phyloP scores from a whole-genome alignment of 1,284 basidiomycete genomes.

The Schizophyllum commune region DNA sequence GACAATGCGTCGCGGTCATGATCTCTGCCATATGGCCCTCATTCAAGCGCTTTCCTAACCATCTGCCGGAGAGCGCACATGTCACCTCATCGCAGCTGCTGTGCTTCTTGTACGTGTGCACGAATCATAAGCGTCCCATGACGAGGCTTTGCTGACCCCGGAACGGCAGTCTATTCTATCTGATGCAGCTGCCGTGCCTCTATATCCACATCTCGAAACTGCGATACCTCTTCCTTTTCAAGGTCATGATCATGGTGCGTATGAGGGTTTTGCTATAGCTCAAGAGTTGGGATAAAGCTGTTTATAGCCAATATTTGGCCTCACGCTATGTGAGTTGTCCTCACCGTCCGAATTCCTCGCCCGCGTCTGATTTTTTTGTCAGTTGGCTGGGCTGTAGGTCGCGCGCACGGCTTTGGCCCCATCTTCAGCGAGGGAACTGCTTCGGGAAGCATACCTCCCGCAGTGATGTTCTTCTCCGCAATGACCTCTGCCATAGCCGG shows the following conservation, averaged over 20 bases:
- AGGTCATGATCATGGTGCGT: constrained; percentile 39
- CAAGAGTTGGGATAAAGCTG: not conserved
- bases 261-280: too few relatives aligned
- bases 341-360: not conserved
- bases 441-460: constrained; percentile 7
- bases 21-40: constrained; percentile 61
- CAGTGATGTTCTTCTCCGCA: constrained; percentile 16
- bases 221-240: constrained; percentile 54
- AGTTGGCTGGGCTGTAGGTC: constrained; percentile 17
- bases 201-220: constrained; percentile 54
- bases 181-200: constrained; percentile 54
- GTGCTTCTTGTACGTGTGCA: constrained; percentile 8
- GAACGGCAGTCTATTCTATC: constrained; percentile 53
- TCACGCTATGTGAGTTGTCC: constrained; percentile 12
- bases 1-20: constrained; percentile 28
- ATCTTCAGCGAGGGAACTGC: constrained; percentile 14
- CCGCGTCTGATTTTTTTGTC: too few relatives aligned
- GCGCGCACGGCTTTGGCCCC: constrained; percentile 16
- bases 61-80: constrained; percentile 39
- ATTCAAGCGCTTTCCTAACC: constrained; percentile 45
- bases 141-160: not conserved
- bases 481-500: constrained; percentile 19
- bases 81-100: constrained; percentile 42
- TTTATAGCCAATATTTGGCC: constrained; percentile 14
- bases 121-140: not conserved